These are phyloP conservation scores for Colletotrichum euphorbiae DNA, from an alignment of 2,329 filamentous ascomycete species.

Conservation along the genomic window DNA sequence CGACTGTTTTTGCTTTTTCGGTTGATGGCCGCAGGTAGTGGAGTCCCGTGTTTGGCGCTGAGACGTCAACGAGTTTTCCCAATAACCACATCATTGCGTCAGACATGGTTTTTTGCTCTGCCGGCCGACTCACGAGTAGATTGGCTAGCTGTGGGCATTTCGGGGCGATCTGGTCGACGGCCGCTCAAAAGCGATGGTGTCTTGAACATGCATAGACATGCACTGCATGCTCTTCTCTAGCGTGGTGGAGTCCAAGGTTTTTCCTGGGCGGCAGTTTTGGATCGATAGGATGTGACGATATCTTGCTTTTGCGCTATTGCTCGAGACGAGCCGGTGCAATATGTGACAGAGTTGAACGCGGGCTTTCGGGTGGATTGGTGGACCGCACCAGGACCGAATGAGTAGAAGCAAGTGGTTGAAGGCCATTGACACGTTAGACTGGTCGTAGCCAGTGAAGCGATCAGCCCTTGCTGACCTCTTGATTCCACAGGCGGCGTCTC, in stretches of 20 bases:
- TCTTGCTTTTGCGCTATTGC: slow-evolving; percentile 38
- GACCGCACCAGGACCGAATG: slow-evolving; percentile 11
- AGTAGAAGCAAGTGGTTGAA: background rate
- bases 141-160: slow-evolving; percentile 14
- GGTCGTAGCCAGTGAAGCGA: slow-evolving; percentile 2
- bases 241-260: slow-evolving; percentile 33
- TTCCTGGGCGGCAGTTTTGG: slow-evolving; percentile 37
- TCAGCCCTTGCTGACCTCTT: slow-evolving; percentile 9
- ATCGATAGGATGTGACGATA: slow-evolving; percentile 41
- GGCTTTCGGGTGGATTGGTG: slow-evolving; percentile 8
- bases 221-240: slow-evolving; percentile 30
- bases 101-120: slow-evolving; percentile 22
- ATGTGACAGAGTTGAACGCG: slow-evolving; percentile 34
- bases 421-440: background rate
- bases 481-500: slow-evolving; percentile 7
- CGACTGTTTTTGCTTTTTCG: slow-evolving; percentile 21
- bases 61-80: slow-evolving; percentile 34
- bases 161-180: slow-evolving; percentile 10
- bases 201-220: slow-evolving; percentile 33
- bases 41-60: slow-evolving; percentile 32
- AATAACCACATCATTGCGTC: slow-evolving; percentile 35
- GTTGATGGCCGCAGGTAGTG: slow-evolving; percentile 4
- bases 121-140: background rate
- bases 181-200: slow-evolving; percentile 14
- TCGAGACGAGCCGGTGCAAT: slow-evolving; percentile 36